Percentiles rank a stretch among this genome's conserved stretches.
Evolutionary conservation across 2,329 filamentous ascomycete species (phyloP).

Genomic region (Lithohypha guttulata): DNA sequence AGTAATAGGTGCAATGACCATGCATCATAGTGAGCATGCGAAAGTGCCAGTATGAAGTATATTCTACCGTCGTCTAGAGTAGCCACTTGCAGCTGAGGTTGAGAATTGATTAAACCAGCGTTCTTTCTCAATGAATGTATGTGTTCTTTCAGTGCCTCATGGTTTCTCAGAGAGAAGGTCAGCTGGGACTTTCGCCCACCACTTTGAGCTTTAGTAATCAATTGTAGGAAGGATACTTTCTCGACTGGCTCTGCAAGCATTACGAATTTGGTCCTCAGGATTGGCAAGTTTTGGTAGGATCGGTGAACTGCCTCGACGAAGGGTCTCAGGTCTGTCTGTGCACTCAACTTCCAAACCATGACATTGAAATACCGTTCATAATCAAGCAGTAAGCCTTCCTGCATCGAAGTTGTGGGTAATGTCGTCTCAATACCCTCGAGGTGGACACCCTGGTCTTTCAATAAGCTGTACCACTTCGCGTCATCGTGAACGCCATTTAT

Average conservation of each 20-base stretch:
- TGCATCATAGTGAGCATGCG: conserved; percentile 84
- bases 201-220: neutral
- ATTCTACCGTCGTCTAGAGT: conserved; percentile 23
- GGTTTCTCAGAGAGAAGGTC: conserved; percentile 4
- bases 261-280: conserved; percentile 65
- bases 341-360: conserved; percentile 55
- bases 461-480: conserved; percentile 22
- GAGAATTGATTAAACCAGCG: conserved; percentile 11
- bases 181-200: conserved; percentile 1
- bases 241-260: conserved; percentile 33
- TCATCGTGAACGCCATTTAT: too few relatives aligned
- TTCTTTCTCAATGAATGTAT: conserved; percentile 13
- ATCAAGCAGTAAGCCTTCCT: conserved; percentile 64
- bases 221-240: conserved; percentile 19
- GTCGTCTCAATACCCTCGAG: conserved; percentile 44
- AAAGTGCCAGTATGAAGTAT: conserved; percentile 57
- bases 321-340: conserved; percentile 42
- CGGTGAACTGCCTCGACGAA: conserved; percentile 52
- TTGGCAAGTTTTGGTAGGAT: conserved; percentile 52
- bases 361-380: conserved; percentile 78
- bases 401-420: conserved; percentile 67
- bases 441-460: conserved; percentile 27
- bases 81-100: conserved; percentile 28
- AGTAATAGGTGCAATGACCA: conserved; percentile 71
- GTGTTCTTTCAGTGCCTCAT: conserved; percentile 8